These are phyloP conservation scores for Discostella stelligeroides DNA, from an alignment of 108 stramenopile genomes.

Conservation along the genomic window DNA sequence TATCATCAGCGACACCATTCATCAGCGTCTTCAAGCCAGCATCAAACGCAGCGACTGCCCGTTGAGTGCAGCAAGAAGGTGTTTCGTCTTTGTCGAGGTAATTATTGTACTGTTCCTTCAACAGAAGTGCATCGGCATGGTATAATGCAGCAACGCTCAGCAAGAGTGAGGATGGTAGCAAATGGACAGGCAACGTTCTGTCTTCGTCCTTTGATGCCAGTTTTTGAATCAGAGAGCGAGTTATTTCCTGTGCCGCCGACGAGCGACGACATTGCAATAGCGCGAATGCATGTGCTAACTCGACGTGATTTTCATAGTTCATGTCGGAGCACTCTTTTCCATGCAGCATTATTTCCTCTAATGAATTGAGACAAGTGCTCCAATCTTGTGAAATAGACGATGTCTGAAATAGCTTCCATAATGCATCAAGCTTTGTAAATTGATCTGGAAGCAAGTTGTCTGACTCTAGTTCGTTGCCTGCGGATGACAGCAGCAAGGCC, in stretches of 20 bases:
- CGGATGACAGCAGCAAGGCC: slow-evolving; percentile 18
- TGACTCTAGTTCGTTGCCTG: slow-evolving; percentile 9
- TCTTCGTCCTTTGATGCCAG: background rate
- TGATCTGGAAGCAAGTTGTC: background rate
- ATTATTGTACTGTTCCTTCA: background rate
- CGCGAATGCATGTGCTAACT: slow-evolving; percentile 30
- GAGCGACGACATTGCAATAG: slow-evolving; percentile 46
- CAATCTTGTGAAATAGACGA: slow-evolving; percentile 43
- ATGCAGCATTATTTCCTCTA: slow-evolving; percentile 26
- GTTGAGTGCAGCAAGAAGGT: slow-evolving; percentile 25
- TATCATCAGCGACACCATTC: background rate
- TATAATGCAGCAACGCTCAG: slow-evolving; percentile 26
- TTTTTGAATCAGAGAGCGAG: slow-evolving; percentile 1
- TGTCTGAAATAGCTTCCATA: slow-evolving; percentile 51
- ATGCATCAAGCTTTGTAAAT: slow-evolving; percentile 6
- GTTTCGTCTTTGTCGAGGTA: background rate
- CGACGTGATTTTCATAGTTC: background rate
- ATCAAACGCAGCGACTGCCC: slow-evolving; percentile 9
- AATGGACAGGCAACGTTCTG: background rate
- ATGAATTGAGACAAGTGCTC: slow-evolving; percentile 37
- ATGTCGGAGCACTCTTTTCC: background rate
- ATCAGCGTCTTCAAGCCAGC: background rate
- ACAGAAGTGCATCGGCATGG: slow-evolving; percentile 25
- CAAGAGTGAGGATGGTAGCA: background rate
- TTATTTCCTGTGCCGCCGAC: slow-evolving; percentile 24